Evolutionary conservation across 1,139 yeast species (phyloP), one percentile per base, ranked within the genome.

Genomic region (Magnusiomyces suaveolens): DNA sequence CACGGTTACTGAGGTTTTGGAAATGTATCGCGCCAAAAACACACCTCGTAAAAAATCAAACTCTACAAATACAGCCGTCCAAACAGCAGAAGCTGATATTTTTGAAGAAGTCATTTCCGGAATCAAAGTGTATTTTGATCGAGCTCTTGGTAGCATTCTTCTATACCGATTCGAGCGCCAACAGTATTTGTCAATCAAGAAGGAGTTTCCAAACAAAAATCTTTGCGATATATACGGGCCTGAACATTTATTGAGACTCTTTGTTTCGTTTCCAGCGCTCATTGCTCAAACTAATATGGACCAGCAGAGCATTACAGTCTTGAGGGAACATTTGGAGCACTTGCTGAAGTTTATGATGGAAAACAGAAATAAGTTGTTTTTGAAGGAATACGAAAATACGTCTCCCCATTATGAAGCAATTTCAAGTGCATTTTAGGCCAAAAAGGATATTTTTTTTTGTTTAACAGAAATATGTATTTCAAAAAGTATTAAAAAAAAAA

Each of bases 151-250:
- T 6, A 76, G 84, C 54, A 73, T 86, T 52, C 71, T 92, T 29
- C 76, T 92, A 6, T 92, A 92, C 71, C 78, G 94, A 59, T 84
- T 83, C 61, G 98, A 92, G 68, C 75, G 96, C 56, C 79, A 85
- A 57, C 97, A 92, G 67, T 88, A 80, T 63, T 76, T 83, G 54
- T 80, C 84, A 52, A 66, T 84, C 43, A 69, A 74, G 47, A 71
- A 72, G 52, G 69, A 72, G 54, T 67, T 73, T 53, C 69, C 72
- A 23, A 69, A 70, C 49, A 65, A 65, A 52, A 66, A 67, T 29
- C 66, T 74, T 57, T 69, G 78, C 53, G 73, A 76, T 3, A 69
- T 84, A 0, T 92, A 90, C 66, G 96, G 97, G 0, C 76, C 71
- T 3, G 89, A 85, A 63, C 96, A 88, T 68, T 72, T 90, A 41